Evolutionary conservation across 148 eudicot genomes (phyloP).

Genomic region (Mesembryanthemum crystallinum): DNA sequence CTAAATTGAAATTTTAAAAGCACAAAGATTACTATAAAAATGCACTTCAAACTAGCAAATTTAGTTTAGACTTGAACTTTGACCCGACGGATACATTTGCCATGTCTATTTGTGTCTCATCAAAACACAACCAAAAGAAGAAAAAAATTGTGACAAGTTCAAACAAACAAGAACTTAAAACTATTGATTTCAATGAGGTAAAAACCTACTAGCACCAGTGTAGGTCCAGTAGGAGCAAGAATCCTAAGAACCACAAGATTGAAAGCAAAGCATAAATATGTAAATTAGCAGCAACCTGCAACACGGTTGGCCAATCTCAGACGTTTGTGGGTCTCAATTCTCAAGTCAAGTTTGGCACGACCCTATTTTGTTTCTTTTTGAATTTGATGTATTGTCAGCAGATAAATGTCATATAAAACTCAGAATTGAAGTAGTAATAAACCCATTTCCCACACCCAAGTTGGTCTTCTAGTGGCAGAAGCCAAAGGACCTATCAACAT

Average conservation of each 20-base stretch:
- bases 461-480: neutral
- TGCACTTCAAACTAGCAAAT: too few species aligned
- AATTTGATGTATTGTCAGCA: too few species aligned
- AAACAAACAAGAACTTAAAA: neutral
- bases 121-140: too few species aligned
- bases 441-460: neutral
- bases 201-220: too few species aligned
- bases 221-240: neutral
- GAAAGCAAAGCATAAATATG: neutral
- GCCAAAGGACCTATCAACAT: neutral
- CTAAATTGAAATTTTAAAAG: too few species aligned
- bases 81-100: too few species aligned
- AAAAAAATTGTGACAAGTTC: neutral
- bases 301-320: slow-evolving; percentile 3
- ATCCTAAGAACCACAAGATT: neutral
- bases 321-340: slow-evolving; percentile 1
- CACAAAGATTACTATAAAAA: too few species aligned
- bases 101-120: too few species aligned
- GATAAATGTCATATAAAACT: too few species aligned
- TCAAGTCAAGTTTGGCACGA: slow-evolving; percentile 11
- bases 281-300: neutral
- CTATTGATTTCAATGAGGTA: too few species aligned
- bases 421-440: too few species aligned
- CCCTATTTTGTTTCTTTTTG: neutral
- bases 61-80: too few species aligned